Evolutionary conservation across 768 basidiomycete species (phyloP), one percentile per base, ranked within the genome.

Genomic region (Bullera alba): DNA sequence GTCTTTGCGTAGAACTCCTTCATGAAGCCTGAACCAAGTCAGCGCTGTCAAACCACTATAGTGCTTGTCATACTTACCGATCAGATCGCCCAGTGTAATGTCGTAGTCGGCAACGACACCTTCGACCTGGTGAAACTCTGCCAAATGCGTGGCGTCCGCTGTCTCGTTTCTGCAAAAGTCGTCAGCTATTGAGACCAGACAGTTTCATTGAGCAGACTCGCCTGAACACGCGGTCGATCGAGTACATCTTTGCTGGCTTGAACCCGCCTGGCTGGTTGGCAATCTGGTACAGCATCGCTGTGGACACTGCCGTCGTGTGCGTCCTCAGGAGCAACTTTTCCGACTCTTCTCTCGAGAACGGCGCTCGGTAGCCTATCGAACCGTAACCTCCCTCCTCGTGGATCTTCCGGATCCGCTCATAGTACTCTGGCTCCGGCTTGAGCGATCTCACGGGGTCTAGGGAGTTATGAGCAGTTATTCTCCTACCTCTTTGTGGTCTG

Each of bases 91-190:
- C 23, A 99, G 77, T 1, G 93, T 97, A 52, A 99, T 75, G 43
- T 83, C 83, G 58, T 83, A 82, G 73, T 99, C 95, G 8, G 95
- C 95, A 23, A 99, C 90, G 39, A 99, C 95, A 44, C 95, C 95
- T 73, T 99, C 95, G n/a, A 99, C 95, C 74, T 99, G 95, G 71
- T 97, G 93, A 78, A 99, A 99, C 74, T 99, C 95, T 3, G 95
- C 95, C 56, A 99, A 67, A 77, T 99, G 95, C 16, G 95, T 99
- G 38, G 91, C 91, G 73, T 99, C 95, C 80, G 88, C 87, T 0
- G 95, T 88, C 74, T 99, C 95, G 63, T 99, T 99, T 70, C 95
- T 72, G 34, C 7, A 1, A 8, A 26, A 8, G 37, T 21, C 27
- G 22, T 19, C 30, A 56, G 39, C 47, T 22, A 42, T 42, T 14